Conservation (phyloP, 805 yeast genomes). For the Candida sakaeoensis region DNA sequence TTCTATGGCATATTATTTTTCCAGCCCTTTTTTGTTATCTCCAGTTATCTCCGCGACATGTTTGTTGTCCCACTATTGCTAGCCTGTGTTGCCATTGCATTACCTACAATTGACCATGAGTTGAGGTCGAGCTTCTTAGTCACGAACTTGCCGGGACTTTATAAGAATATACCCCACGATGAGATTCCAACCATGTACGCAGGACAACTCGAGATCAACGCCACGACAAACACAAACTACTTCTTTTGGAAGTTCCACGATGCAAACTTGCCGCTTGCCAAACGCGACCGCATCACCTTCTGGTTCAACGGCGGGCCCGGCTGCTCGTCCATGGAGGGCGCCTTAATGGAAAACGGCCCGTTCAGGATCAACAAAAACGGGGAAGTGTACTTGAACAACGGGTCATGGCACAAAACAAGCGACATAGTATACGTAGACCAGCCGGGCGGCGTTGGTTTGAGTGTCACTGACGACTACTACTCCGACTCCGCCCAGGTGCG, state of each 20-base stretch:
- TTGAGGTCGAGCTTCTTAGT: constrained; percentile 21
- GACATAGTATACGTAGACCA: constrained; percentile 88
- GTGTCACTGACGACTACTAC: constrained; percentile 55
- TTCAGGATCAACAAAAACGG: constrained; percentile 51
- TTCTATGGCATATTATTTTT: not conserved
- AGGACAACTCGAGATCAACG: constrained; percentile 59
- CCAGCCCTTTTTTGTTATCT: not conserved
- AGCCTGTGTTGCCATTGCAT: not conserved
- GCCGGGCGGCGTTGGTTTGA: constrained; percentile 92
- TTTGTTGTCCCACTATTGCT: not conserved
- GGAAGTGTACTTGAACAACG: constrained; percentile 53
- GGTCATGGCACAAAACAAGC: constrained; percentile 80
- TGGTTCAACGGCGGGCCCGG: constrained; percentile 99
- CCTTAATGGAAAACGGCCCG: constrained; percentile 89
- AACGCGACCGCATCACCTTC: constrained; percentile 50
- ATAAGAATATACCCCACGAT: constrained; percentile 23
- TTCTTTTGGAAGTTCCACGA: constrained; percentile 74
- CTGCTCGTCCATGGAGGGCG: constrained; percentile 97
- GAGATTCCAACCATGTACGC: constrained; percentile 54
- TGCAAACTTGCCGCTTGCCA: constrained; percentile 19
- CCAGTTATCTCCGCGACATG: not conserved
- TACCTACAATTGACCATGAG: not conserved
- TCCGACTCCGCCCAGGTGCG: constrained; percentile 55
- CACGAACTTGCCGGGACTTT: constrained; percentile 34
- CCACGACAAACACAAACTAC: constrained; percentile 52